Percentiles rank a stretch among this genome's conserved stretches.
Conservation (phyloP, 768 basidiomycete genomes). For the Flagelloscypha sp. region DNA sequence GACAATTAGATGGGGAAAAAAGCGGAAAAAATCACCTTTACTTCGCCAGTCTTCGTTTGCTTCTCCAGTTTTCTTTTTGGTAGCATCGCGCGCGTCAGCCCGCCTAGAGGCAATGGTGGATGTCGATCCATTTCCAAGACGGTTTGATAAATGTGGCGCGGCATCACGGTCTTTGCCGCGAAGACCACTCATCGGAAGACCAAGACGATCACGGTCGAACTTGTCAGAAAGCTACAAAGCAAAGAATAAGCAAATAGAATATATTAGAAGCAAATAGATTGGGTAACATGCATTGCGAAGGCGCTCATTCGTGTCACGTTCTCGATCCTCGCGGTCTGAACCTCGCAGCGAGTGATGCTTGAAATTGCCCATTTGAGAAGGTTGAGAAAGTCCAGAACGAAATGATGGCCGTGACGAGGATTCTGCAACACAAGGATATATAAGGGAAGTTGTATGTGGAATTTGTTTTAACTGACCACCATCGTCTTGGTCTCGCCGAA, state of each 20-base stretch:
- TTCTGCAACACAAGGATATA: conserved; percentile 29
- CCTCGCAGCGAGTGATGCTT: conserved; percentile 78
- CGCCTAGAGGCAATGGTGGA: conserved; percentile 38
- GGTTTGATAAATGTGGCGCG: conserved; percentile 50
- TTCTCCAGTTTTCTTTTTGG: conserved; percentile 66
- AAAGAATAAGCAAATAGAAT: conserved; percentile 7
- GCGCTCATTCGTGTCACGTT: conserved; percentile 55
- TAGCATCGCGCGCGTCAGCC: conserved; percentile 48
- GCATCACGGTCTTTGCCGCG: conserved; percentile 62
- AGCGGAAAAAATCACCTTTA: conserved; percentile 32
- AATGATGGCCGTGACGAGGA: conserved; percentile 57
- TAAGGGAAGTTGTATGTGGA: conserved; percentile 6
- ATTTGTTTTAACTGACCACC: conserved; percentile 36
- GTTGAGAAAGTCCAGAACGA: conserved; percentile 65
- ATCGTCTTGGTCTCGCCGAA: conserved; percentile 71
- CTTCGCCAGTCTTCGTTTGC: conserved; percentile 79
- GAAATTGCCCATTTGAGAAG: conserved; percentile 90
- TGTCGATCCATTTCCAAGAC: conserved; percentile 28
- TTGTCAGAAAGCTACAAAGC: conserved; percentile 70
- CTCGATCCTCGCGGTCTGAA: conserved; percentile 48
- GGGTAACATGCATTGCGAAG: conserved; percentile 57
- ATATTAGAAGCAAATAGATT: conserved; percentile 1
- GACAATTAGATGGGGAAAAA: conserved; percentile 5
- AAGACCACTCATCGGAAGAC: conserved; percentile 39
- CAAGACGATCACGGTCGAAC: conserved; percentile 75